Percentiles rank a stretch among this genome's conserved stretches.
phyloP scores from a whole-genome alignment of 768 basidiomycete genomes.

The Tremella mesenterica region DNA sequence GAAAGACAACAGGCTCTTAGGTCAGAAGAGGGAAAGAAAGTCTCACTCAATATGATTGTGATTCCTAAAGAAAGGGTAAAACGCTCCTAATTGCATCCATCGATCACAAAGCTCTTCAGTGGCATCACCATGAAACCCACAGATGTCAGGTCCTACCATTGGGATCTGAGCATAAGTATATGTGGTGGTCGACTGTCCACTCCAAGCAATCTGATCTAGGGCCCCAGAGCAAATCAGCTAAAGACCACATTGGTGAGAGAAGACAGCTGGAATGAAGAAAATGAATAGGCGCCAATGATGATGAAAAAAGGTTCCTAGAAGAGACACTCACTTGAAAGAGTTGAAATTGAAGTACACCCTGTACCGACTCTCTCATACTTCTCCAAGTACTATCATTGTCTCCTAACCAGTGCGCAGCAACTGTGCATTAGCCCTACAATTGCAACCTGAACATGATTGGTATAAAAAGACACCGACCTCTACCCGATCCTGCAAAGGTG shows the following conservation, averaged over 20 bases:
- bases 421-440: neutral
- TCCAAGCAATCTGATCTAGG: neutral
- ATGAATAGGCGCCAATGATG: neutral
- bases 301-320: neutral
- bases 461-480: neutral
- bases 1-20: too few species aligned
- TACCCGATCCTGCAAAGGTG: slow-evolving; percentile 35
- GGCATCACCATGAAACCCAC: slow-evolving; percentile 57
- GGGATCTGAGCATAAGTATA: slow-evolving; percentile 43
- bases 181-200: neutral
- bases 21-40: neutral
- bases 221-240: too few species aligned
- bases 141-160: slow-evolving; percentile 72
- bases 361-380: slow-evolving; percentile 61
- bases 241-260: too few species aligned
- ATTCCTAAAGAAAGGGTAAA: slow-evolving; percentile 73
- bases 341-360: slow-evolving; percentile 74
- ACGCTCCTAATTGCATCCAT: slow-evolving; percentile 80
- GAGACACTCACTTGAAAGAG: slow-evolving; percentile 56
- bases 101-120: slow-evolving; percentile 73
- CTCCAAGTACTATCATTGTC: slow-evolving; percentile 71
- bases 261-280: too few species aligned
- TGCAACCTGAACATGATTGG: neutral
- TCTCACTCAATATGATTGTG: slow-evolving; percentile 47
- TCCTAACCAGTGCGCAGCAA: slow-evolving; percentile 49